Conservation (phyloP, 768 basidiomycete species). For the Xerocomellus dryophilus region DNA sequence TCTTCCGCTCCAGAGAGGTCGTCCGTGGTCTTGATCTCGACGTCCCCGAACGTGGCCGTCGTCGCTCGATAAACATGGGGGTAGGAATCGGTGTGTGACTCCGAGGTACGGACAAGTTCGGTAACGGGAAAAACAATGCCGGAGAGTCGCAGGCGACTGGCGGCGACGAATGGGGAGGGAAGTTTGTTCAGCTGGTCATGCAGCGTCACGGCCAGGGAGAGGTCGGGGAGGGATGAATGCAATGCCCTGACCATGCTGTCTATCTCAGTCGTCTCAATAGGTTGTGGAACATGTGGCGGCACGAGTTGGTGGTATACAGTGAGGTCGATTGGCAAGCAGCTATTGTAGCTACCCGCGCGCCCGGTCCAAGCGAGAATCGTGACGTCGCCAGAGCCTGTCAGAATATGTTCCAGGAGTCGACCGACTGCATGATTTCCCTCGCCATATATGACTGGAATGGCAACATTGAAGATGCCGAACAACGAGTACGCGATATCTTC, state of each 20-base stretch:
- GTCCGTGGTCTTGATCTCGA: slow-evolving; percentile 4
- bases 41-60: background rate
- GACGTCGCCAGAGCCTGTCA: background rate
- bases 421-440: slow-evolving; percentile 4
- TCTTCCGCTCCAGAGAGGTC: background rate
- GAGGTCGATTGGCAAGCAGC: background rate
- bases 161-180: background rate
- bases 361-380: slow-evolving; percentile 13
- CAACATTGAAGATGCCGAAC: slow-evolving; percentile 4
- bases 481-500: slow-evolving; percentile 12
- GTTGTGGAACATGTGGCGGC: background rate
- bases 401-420: slow-evolving; percentile 6
- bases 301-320: background rate
- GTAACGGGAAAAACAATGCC: background rate
- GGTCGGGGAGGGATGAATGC: background rate
- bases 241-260: background rate
- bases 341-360: background rate
- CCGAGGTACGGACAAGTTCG: background rate
- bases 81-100: background rate
- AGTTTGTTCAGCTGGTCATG: background rate
- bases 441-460: slow-evolving; percentile 7
- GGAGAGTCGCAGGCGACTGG: slow-evolving; percentile 1
- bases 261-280: background rate
- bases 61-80: background rate
- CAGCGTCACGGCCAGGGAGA: background rate